Conservation (phyloP, 2,329 filamentous ascomycete species). For the Exophiala aquamarina region DNA sequence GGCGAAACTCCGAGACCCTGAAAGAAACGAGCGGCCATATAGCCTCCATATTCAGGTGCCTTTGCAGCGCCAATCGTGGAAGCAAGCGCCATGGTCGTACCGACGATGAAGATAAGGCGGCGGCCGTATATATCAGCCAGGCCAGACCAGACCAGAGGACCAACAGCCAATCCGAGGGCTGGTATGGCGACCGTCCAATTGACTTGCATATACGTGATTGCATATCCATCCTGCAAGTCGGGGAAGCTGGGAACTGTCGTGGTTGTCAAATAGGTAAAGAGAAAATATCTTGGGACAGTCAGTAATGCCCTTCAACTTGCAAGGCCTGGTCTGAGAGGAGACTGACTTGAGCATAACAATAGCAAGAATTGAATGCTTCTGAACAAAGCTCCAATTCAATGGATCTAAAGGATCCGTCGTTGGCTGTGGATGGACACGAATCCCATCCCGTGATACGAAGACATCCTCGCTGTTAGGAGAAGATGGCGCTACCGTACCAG, state of each 20-base stretch:
- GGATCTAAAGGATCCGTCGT: slow-evolving; percentile 52
- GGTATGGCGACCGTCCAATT: slow-evolving; percentile 59
- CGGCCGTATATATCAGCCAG: slow-evolving; percentile 55
- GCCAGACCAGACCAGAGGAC: slow-evolving; percentile 53
- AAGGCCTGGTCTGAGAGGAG: background rate
- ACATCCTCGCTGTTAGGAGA: slow-evolving; percentile 14
- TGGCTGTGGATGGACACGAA: slow-evolving; percentile 41
- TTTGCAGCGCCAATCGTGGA: slow-evolving; percentile 45
- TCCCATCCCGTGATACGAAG: slow-evolving; percentile 30
- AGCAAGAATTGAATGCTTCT: slow-evolving; percentile 50
- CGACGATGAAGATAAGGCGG: slow-evolving; percentile 49
- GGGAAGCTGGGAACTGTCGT: slow-evolving; percentile 57
- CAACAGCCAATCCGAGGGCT: slow-evolving; percentile 51
- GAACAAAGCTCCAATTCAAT: slow-evolving; percentile 52
- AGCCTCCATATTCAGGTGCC: slow-evolving; percentile 45
- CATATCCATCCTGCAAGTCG: slow-evolving; percentile 49
- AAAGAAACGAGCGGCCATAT: slow-evolving; percentile 61
- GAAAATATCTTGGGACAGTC: slow-evolving; percentile 47
- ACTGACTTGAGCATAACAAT: slow-evolving; percentile 56
- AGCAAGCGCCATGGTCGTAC: slow-evolving; percentile 43
- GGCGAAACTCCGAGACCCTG: slow-evolving; percentile 58
- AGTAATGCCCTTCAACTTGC: slow-evolving; percentile 4
- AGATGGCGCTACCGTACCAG: slow-evolving; percentile 12
- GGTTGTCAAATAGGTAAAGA: slow-evolving; percentile 61
- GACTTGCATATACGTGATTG: slow-evolving; percentile 46